Evolutionary conservation across 1,284 basidiomycete species (phyloP), one percentile per base, ranked within the genome.

Genomic region (Jaminaea rosea): DNA sequence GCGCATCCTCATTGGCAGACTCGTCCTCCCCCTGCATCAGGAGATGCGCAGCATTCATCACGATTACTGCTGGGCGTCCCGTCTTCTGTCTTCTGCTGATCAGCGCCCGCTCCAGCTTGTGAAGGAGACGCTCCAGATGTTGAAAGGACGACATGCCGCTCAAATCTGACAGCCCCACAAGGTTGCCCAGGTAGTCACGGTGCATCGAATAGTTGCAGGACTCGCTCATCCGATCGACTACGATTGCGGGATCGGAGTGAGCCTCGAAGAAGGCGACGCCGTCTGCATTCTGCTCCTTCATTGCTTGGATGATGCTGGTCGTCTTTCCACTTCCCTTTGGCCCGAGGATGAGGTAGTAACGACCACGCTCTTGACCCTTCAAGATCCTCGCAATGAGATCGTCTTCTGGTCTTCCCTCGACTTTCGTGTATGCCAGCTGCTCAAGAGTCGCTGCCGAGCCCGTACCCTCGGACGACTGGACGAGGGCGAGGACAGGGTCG

Each of bases 251-350:
- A 32, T 67, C 65, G 15, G 54, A 49, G 44, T 70, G 67, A 4
- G 63, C 65, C 15, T 70, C 67, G 49, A 70, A 70, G 50, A 64
- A 68, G 26, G 67, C 67, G 44, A 62, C 62, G 21, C 67, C 67
- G 36, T 70, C 67, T 2, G 67, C 67, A 34, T 67, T 53, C 32
- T 55, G 54, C 10, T 53, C 50, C 15, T 54, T 56, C 59, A 70
- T 70, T n/a, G 63, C 66, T 45, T 70, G 60, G 39, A 70, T 66
- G 47, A 70, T 55, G 15, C 63, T 62, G 1, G 59, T 59, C 1
- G 61, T 59, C 56, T 70, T 70, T 2, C 67, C 67, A 7, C 59
- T 54, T 10, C 67, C 67, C 47, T 56, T 27, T 6, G 37, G 27
- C 31, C 66, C 66, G 52, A 69, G 58, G 36, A 69, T 52, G 42